A percentile compares a stretch with the other conserved stretches of the same genome.
Conservation (phyloP, 192 early-diverging fungal species). For the Umbelopsis isabellina region DNA sequence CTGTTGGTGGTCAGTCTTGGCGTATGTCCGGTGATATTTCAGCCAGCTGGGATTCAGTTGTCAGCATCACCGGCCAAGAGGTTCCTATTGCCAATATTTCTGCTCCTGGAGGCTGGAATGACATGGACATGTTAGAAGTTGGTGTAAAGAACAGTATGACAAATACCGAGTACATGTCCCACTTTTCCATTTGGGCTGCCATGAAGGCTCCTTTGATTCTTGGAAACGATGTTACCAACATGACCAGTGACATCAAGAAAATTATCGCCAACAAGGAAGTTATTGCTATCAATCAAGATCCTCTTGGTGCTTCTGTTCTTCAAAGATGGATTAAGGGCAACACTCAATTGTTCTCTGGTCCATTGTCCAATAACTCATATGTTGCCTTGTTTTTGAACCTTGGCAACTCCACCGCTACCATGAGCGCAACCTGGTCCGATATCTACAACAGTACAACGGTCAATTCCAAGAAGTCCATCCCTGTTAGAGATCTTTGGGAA, state of each 20-base stretch:
- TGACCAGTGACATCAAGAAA: conserved; percentile 27
- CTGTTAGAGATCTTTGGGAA: conserved; percentile 8
- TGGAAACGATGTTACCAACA: conserved; percentile 53
- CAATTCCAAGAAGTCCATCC: neutral
- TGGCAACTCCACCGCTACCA: neutral
- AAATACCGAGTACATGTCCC: conserved; percentile 44
- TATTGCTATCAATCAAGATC: conserved; percentile 66
- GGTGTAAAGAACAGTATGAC: conserved; percentile 53
- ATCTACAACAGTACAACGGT: neutral
- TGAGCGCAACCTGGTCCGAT: conserved; percentile 5
- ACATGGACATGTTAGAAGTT: conserved; percentile 61
- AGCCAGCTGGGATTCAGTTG: neutral
- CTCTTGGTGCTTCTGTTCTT: conserved; percentile 39
- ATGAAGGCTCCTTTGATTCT: conserved; percentile 64
- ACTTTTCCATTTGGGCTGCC: conserved; percentile 61
- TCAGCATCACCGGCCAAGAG: conserved; percentile 8
- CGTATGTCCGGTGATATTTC: conserved; percentile 3
- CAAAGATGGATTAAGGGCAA: conserved; percentile 13
- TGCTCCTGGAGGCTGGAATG: conserved; percentile 53
- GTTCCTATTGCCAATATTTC: conserved; percentile 29
- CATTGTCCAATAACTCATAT: conserved; percentile 4
- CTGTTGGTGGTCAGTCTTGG: conserved; percentile 10
- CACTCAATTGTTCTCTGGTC: conserved; percentile 18
- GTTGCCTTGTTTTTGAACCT: conserved; percentile 10
- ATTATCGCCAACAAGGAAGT: conserved; percentile 54